phyloP scores from a whole-genome alignment of 2,329 filamentous ascomycete genomes.

The Hymenoscyphus fraxineus region DNA sequence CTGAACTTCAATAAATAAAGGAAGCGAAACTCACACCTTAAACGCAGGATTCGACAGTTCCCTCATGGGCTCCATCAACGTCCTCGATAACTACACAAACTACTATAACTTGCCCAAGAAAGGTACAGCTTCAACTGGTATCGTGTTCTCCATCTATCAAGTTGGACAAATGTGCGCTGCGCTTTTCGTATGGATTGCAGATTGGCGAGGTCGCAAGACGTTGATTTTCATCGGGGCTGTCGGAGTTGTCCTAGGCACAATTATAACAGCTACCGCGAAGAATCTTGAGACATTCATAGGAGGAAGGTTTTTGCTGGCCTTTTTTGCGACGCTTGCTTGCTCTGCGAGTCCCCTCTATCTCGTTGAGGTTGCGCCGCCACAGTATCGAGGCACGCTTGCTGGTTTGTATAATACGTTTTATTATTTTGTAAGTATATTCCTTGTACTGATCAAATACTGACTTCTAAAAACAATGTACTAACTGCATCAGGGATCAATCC shows the following conservation, averaged over 20 bases:
- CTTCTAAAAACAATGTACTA: neutral
- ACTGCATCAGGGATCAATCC: neutral
- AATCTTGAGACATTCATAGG: neutral
- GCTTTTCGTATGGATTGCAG: neutral
- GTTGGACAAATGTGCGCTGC: neutral
- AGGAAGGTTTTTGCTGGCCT: neutral
- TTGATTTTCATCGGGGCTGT: neutral
- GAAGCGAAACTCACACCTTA: neutral
- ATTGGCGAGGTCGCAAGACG: slow-evolving; percentile 2
- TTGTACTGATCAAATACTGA: neutral
- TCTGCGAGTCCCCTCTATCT: neutral
- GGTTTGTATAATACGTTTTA: neutral
- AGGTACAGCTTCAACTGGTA: neutral
- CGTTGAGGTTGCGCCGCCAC: neutral
- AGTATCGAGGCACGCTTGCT: neutral
- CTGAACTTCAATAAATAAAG: neutral
- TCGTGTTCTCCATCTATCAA: neutral
- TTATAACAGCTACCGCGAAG: neutral
- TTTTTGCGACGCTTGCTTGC: neutral
- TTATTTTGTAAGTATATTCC: neutral
- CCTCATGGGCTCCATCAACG: neutral
- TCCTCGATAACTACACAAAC: neutral
- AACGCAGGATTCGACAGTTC: neutral
- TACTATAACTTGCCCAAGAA: neutral
- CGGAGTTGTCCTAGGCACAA: neutral